These are phyloP conservation scores for Pleurotus salmoneostramineus DNA, from an alignment of 768 basidiomycete genomes.

Conservation along the genomic window DNA sequence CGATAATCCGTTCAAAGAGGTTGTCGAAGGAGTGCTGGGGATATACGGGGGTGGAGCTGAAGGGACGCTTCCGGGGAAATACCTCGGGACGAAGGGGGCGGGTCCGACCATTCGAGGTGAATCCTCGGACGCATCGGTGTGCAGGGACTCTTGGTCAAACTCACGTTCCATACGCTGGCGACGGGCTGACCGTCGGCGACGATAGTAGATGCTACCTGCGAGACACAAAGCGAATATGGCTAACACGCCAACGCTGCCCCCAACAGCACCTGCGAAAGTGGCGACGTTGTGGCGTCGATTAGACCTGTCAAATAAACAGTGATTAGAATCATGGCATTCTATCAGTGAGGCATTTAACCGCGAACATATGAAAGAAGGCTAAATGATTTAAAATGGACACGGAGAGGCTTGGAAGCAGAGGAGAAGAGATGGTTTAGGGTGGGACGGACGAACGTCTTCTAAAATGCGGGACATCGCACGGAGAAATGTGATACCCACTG, in stretches of 20 bases:
- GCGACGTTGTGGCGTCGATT: conserved; percentile 15
- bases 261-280: conserved; percentile 54
- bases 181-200: conserved; percentile 35
- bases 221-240: conserved; percentile 40
- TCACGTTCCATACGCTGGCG: conserved; percentile 34
- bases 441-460: not conserved
- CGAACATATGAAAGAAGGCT: not conserved
- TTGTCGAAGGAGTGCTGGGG: not conserved
- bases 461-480: not conserved
- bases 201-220: conserved; percentile 47
- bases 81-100: conserved; percentile 49
- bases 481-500: not conserved
- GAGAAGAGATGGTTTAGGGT: not conserved
- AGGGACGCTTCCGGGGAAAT: conserved; percentile 49
- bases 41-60: conserved; percentile 34
- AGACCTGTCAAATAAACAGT: not conserved
- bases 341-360: not conserved
- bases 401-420: not conserved
- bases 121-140: conserved; percentile 29
- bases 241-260: conserved; percentile 48
- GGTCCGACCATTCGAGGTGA: conserved; percentile 40
- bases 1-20: not conserved
- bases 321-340: not conserved
- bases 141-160: conserved; percentile 15
- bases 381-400: not conserved